Conservation (phyloP, 208 protist species). For the Balamuthia mandrillaris region DNA sequence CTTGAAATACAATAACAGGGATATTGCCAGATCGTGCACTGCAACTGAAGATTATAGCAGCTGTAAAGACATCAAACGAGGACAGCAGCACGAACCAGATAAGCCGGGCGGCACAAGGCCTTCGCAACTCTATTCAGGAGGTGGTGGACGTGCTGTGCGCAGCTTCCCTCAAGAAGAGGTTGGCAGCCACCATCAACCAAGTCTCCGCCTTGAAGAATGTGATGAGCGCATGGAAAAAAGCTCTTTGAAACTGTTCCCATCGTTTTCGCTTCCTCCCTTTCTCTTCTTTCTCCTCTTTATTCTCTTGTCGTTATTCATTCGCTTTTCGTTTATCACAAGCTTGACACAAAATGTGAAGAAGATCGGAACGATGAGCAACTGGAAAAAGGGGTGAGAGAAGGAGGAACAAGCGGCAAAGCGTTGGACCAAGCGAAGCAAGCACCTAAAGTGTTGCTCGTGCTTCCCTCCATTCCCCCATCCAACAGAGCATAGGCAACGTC, state of each 20-base stretch:
- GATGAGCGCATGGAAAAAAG: conserved; percentile 6
- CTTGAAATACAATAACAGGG: no score
- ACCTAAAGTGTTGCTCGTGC: no score
- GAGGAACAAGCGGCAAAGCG: no score
- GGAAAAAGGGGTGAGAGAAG: no score
- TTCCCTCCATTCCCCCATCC: no score
- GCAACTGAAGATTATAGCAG: conserved; percentile 10
- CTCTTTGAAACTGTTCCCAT: neutral
- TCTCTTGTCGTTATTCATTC: neutral
- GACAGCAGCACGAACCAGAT: neutral
- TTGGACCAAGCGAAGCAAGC: no score
- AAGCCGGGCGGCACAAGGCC: neutral
- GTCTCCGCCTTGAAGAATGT: neutral
- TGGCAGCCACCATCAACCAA: conserved; percentile 13
- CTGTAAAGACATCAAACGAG: neutral
- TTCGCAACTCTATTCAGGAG: neutral
- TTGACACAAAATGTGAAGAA: no score
- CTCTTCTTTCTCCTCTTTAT: neutral
- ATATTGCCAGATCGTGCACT: neutral
- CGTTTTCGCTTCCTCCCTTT: neutral
- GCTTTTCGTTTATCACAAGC: neutral
- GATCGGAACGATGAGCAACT: no score
- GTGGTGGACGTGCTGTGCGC: neutral
- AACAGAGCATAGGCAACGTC: no score
- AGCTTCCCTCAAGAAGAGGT: conserved; percentile 8